Evolutionary conservation across 768 basidiomycete species (phyloP).

Genomic region (Lanmaoa rubissima): DNA sequence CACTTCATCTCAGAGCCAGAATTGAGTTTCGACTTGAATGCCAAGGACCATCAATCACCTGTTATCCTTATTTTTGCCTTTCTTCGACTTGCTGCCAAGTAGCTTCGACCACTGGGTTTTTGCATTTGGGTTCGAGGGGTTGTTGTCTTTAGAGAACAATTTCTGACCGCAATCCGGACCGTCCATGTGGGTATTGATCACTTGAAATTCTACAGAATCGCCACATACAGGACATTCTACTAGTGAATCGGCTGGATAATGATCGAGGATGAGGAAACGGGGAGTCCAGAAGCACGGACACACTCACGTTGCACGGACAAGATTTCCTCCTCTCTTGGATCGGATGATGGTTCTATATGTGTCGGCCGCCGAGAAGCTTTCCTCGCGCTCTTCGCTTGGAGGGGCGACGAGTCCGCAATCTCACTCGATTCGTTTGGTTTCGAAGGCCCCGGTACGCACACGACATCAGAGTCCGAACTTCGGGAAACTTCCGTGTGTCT

Average conservation of each 20-base stretch:
- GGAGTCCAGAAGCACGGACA: neutral
- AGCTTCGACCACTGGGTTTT: constrained; percentile 46
- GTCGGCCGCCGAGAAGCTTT: constrained; percentile 14
- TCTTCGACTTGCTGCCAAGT: constrained; percentile 30
- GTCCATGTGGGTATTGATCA: constrained; percentile 69
- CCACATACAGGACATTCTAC: constrained; percentile 67
- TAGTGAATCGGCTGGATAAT: constrained; percentile 31
- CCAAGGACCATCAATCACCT: constrained; percentile 8
- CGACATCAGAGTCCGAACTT: constrained; percentile 29
- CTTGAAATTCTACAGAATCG: constrained; percentile 40
- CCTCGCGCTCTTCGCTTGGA: constrained; percentile 19
- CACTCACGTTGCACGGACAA: constrained; percentile 15
- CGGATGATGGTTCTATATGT: constrained; percentile 29
- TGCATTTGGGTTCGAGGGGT: constrained; percentile 25
- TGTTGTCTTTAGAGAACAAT: constrained; percentile 11
- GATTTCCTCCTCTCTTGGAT: constrained; percentile 32
- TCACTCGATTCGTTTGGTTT: constrained; percentile 25
- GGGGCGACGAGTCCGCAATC: constrained; percentile 21
- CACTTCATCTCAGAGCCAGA: constrained; percentile 18
- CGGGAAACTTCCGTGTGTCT: constrained; percentile 24
- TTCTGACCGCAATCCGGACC: constrained; percentile 43
- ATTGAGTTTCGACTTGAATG: constrained; percentile 8
- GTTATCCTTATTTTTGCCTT: constrained; percentile 43
- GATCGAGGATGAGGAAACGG: neutral
- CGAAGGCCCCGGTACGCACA: constrained; percentile 32